A percentile compares a stretch with the other conserved stretches of the same genome.
These are phyloP conservation scores for Fusarium heterosporum DNA, from an alignment of 2,329 filamentous ascomycete genomes.

Conservation along the genomic window DNA sequence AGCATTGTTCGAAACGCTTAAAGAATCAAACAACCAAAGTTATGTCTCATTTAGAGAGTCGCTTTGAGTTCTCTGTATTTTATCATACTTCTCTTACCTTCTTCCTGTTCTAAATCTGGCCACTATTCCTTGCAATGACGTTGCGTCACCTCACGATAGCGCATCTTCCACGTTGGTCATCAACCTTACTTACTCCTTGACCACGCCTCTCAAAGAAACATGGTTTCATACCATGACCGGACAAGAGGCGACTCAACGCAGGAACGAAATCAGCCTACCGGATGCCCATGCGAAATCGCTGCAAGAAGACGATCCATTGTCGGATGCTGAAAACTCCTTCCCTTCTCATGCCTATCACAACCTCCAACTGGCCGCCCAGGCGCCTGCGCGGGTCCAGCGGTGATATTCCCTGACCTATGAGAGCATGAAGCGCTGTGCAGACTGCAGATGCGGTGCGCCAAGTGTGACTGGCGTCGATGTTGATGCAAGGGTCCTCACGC, in stretches of 20 bases:
- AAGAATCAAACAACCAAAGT: conserved; percentile 23
- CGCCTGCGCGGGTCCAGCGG: conserved; percentile 34
- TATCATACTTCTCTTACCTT: background rate
- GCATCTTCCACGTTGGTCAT: conserved; percentile 12
- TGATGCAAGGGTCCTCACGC: conserved; percentile 31
- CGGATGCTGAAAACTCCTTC: conserved; percentile 8
- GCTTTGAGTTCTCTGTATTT: background rate
- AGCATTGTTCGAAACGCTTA: conserved; percentile 31
- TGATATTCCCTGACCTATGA: conserved; percentile 18
- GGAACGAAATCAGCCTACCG: conserved; percentile 22
- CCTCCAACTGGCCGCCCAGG: conserved; percentile 37
- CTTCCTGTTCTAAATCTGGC: conserved; percentile 5
- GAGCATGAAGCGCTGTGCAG: conserved; percentile 18
- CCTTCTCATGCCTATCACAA: conserved; percentile 9
- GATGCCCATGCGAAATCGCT: conserved; percentile 14
- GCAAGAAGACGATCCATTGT: conserved; percentile 14
- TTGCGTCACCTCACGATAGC: conserved; percentile 1
- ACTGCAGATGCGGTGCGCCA: conserved; percentile 20
- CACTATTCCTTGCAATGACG: conserved; percentile 3
- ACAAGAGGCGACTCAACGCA: conserved; percentile 21
- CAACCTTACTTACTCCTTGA: background rate
- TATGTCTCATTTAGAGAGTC: conserved; percentile 1
- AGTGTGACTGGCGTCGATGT: conserved; percentile 34
- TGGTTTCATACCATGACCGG: conserved; percentile 8
- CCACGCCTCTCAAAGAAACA: conserved; percentile 14